These are phyloP conservation scores for Parasitella parasitica DNA, from an alignment of 371 early-diverging fungal species.

Conservation along the genomic window DNA sequence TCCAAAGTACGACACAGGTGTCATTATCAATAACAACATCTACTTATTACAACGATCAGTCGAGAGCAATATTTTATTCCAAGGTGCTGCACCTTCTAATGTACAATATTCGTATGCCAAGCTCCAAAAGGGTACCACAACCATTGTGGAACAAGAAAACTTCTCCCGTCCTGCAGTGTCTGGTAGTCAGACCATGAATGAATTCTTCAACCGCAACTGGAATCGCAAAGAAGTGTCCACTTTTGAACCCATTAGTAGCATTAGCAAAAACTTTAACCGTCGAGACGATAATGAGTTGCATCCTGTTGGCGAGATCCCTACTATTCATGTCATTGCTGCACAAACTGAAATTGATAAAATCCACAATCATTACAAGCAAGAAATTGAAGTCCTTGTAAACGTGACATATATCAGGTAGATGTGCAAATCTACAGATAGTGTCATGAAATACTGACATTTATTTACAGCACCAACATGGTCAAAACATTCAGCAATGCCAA, in stretches of 20 bases:
- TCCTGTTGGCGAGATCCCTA: constrained; percentile 32
- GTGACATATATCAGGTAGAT: constrained; percentile 35
- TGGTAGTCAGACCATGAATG: constrained; percentile 6
- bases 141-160: constrained; percentile 5
- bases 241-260: constrained; percentile 1
- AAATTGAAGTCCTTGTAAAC: constrained; percentile 20
- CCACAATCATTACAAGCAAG: constrained; percentile 24
- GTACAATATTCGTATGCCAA: constrained; percentile 15
- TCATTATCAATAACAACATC: constrained; percentile 1
- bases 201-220: constrained; percentile 22
- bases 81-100: constrained; percentile 15
- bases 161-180: constrained; percentile 5
- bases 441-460: neutral
- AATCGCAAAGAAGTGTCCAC: neutral
- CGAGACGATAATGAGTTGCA: constrained; percentile 12
- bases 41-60: constrained; percentile 2
- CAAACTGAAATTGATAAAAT: constrained; percentile 20
- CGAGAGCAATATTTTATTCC: constrained; percentile 13
- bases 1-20: constrained; percentile 6
- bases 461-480: constrained; percentile 16
- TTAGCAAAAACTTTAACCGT: constrained; percentile 13
- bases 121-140: constrained; percentile 4
- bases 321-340: constrained; percentile 25
- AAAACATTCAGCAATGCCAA: constrained; percentile 18
- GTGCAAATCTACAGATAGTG: neutral